Evolutionary conservation across 2,329 filamentous ascomycete genomes (phyloP), one percentile per base, ranked within the genome.

Genomic region (Penicillium glabrum): DNA sequence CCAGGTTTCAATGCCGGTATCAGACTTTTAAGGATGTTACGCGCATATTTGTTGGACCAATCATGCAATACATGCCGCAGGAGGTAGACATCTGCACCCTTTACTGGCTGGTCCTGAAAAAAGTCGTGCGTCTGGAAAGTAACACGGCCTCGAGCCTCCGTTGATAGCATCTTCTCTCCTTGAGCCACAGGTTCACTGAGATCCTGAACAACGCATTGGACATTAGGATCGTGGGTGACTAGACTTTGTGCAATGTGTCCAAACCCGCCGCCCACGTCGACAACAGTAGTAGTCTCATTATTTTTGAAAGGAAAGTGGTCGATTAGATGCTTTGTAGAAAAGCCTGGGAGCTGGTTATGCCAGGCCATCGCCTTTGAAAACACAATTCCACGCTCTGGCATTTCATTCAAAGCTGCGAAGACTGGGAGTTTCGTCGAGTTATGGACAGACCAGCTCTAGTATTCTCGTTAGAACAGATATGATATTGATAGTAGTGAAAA

Each of bases 41-140:
- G 62, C 31, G 68, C 69, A 29, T 77, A 69, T 21, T 65, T 61
- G 51, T 78, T 74, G 21, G 64, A 64, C 72, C 71, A 77, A 53
- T 79, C 77, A 57, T 79, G 77, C 24, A 78, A 60, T 11, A 76
- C 69, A 58, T 67, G 70, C 24, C 75, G 70, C 33, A 77, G 69
- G 23, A 74, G 64, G 57, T 77, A 79, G 5, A 69, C 67, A 43
- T 64, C 59, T 9, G 71, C 69, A 14, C 64, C 54, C 10, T 62
- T 55, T 7, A 69, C 45, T 0, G 74, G 71, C 58, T 78, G 74
- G 8, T 66, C 57, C 24, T 64, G 51, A 57, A 77, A 76, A 61
- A 77, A 77, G 58, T 75, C 68, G 51, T 77, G 72, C 14, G 61
- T 48, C 46, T 65, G 54, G 54, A 73, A 75, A 3, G 24, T 46